A percentile compares a stretch with the other conserved stretches of the same genome.
phyloP scores from a whole-genome alignment of 176 grass and related monocot species.

The Oryza officinalis region DNA sequence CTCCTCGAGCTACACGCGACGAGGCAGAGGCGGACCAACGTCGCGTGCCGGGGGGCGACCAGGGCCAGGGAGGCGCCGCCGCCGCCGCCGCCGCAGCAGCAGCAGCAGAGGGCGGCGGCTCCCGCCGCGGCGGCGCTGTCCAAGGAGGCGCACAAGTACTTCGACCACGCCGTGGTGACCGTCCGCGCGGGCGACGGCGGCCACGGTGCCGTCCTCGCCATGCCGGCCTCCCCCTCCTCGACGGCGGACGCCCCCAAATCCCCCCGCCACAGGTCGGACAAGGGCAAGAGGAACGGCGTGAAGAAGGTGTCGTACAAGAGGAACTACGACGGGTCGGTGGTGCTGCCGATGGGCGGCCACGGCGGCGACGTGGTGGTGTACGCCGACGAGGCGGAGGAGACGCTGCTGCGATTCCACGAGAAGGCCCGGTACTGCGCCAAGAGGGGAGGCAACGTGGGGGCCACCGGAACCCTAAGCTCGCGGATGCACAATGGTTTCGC shows the following conservation, averaged over 20 bases:
- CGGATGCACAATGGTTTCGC: constrained; percentile 76
- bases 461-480: constrained; percentile 69
- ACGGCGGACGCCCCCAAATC: constrained; percentile 45
- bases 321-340: constrained; percentile 88
- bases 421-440: constrained; percentile 79
- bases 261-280: constrained; percentile 50
- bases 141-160: constrained; percentile 95
- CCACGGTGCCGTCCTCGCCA: constrained; percentile 76
- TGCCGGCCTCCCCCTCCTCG: constrained; percentile 52
- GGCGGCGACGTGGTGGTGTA: constrained; percentile 84
- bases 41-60: constrained; percentile 53
- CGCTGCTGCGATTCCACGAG: constrained; percentile 78
- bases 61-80: constrained; percentile 47
- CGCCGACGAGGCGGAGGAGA: constrained; percentile 72
- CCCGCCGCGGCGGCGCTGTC: constrained; percentile 34
- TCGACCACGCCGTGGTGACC: constrained; percentile 74
- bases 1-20: not conserved
- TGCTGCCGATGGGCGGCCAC: constrained; percentile 82
- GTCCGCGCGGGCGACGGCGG: constrained; percentile 84
- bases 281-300: constrained; percentile 36
- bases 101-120: not conserved
- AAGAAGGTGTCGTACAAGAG: constrained; percentile 72
- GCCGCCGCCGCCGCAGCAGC: not conserved
- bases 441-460: constrained; percentile 84
- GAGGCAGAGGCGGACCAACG: constrained; percentile 6